Base-by-base conservation (phyloP, 331 rosid genomes). In the Quercus phellos region DNA sequence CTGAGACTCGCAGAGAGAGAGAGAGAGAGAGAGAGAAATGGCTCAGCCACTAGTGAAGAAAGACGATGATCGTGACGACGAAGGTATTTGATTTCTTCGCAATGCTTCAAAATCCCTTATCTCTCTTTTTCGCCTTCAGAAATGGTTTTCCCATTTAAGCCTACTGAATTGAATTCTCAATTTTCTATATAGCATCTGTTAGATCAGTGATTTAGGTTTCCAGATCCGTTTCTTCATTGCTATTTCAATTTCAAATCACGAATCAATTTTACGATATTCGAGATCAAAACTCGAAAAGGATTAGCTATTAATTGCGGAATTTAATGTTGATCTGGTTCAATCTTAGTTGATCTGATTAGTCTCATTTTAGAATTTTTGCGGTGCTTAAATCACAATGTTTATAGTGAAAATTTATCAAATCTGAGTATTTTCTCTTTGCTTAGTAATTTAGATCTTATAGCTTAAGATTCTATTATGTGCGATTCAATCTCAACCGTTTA, bases 61-160 rank as follows among this genome's bases (percentile, higher is more conserved):
- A 79, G 99, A 95, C 89, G 98, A 95, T 79, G 99, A 95, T 85
- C 98, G 96, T 14, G 99, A 95, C 84, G 98, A 95, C 70, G 99
- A 95, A 92, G 97, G 99, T 95, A 66, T 54, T 38, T 2, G 46
- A 8, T 38, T 79, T n/a, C 80, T 3, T 46, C 50, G 43, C 55
- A 4, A 13, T 26, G 9, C 30, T 63, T 82, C 59, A 10, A 27
- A 27, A 55, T 64, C 58, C 9, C 13, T 75, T 18, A 42, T 21
- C 51, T 34, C 71, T 4, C 26, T 17, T 18, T 6, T 2, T 32
- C n/a, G 6, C 12, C 0, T 66, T 66, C 8, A 4, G 8, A 66
- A 66, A 8, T 0, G 2, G 43, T 79, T 63, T 73, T 38, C 46
- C 8, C 22, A 19, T 51, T 67, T 12, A 0, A 0, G 53, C 53